These are phyloP conservation scores for Lactuca saligna DNA, from an alignment of 129 eudicot species.

Conservation along the genomic window DNA sequence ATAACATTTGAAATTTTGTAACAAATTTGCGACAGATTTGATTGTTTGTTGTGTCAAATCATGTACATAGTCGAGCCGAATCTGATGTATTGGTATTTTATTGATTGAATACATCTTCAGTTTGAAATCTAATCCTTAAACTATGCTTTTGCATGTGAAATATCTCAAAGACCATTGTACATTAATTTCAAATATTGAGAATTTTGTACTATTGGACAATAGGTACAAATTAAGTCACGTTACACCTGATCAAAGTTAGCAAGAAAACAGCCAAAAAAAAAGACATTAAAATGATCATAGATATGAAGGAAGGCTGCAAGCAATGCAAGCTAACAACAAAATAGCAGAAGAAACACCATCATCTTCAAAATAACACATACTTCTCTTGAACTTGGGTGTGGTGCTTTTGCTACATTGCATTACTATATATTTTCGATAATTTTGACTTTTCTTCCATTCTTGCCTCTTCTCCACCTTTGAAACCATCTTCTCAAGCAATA, in stretches of 20 bases:
- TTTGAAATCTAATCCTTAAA: not conserved
- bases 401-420: slow-evolving; percentile 73
- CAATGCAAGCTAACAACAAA: slow-evolving; percentile 71
- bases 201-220: not conserved
- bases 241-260: slow-evolving; percentile 23
- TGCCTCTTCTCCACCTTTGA: slow-evolving; percentile 50
- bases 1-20: not conserved
- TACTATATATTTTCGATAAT: slow-evolving; percentile 31
- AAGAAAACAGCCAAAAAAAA: slow-evolving; percentile 23
- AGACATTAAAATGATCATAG: not conserved
- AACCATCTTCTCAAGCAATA: slow-evolving; percentile 38
- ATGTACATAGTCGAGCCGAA: not conserved
- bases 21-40: too few species aligned
- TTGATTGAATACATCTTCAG: not conserved
- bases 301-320: slow-evolving; percentile 35
- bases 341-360: slow-evolving; percentile 79
- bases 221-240: slow-evolving; percentile 17
- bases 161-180: slow-evolving; percentile 3
- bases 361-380: slow-evolving; percentile 57
- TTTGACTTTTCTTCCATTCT: slow-evolving; percentile 38
- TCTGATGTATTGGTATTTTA: not conserved
- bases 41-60: not conserved
- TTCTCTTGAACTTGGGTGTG: slow-evolving; percentile 67
- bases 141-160: not conserved
- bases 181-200: not conserved